phyloP scores from a whole-genome alignment of 164 flowering plant genomes.

The Stephania japonica region DNA sequence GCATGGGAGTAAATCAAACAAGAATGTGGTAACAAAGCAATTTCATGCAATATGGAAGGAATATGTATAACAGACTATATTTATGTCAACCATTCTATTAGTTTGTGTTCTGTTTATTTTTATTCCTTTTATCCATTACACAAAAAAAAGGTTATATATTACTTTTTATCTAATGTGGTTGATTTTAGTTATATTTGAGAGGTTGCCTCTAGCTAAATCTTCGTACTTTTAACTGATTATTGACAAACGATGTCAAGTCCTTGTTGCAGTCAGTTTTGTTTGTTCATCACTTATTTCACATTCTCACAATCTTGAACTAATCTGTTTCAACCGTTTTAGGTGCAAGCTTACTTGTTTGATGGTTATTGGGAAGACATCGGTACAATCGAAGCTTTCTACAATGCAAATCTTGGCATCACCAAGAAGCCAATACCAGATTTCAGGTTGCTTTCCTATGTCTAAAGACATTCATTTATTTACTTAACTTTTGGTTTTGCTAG shows the following conservation, averaged over 20 bases:
- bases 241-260: background rate
- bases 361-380: slow-evolving; percentile 99
- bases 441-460: slow-evolving; percentile 36
- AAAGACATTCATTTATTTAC: slow-evolving; percentile 2
- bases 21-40: background rate
- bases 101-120: background rate
- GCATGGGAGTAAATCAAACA: background rate
- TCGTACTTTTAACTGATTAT: background rate
- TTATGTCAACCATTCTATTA: background rate
- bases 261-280: background rate
- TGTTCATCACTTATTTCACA: background rate
- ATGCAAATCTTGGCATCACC: slow-evolving; percentile 91
- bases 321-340: slow-evolving; percentile 30
- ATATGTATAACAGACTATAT: background rate
- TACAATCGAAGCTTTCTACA: slow-evolving; percentile 91
- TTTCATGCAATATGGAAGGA: background rate
- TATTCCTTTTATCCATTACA: background rate
- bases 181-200: background rate
- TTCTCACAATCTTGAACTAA: background rate
- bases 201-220: background rate
- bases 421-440: slow-evolving; percentile 92
- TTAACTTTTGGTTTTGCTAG: background rate
- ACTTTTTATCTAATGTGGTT: background rate
- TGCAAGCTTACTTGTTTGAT: slow-evolving; percentile 92
- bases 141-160: background rate